Percentiles rank a stretch among this genome's conserved stretches.
Evolutionary conservation across 2,329 filamentous ascomycete species (phyloP).

Genomic region (Aspergillus melleus): DNA sequence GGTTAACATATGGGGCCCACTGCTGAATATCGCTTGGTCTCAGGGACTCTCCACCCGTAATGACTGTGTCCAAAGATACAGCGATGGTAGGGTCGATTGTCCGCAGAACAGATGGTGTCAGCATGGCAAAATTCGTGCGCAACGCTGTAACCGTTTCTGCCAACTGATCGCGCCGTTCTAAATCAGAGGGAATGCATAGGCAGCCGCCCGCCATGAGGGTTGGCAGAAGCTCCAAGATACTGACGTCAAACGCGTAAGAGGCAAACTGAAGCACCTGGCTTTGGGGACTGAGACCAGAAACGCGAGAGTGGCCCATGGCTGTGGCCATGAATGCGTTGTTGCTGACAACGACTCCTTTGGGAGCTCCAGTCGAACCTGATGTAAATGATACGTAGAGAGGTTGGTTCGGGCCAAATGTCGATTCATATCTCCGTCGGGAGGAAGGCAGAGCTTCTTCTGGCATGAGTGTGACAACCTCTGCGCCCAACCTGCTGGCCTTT

Average conservation of each 20-base stretch:
- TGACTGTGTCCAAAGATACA: neutral
- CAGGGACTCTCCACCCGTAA: conserved; percentile 1
- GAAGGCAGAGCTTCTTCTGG: neutral
- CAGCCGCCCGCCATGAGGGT: conserved; percentile 6
- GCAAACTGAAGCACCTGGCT: conserved; percentile 42
- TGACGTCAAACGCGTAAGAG: conserved; percentile 38
- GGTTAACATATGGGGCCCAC: neutral
- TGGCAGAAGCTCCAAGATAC: conserved; percentile 41
- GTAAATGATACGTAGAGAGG: conserved; percentile 20
- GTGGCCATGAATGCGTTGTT: neutral
- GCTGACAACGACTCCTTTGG: conserved; percentile 9
- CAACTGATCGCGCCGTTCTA: conserved; percentile 3
- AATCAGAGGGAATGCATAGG: conserved; percentile 10
- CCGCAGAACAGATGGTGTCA: conserved; percentile 8
- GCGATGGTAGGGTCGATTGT: neutral
- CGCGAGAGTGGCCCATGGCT: neutral
- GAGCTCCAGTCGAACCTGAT: conserved; percentile 7
- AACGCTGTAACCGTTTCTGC: neutral
- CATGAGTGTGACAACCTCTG: neutral
- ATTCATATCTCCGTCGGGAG: neutral
- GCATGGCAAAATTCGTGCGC: neutral
- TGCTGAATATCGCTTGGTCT: neutral
- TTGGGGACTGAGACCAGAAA: conserved; percentile 22
- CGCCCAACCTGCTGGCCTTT: neutral
- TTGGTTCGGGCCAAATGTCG: neutral